A percentile compares a stretch with the other conserved stretches of the same genome.
Evolutionary conservation across 345 rosid species (phyloP).

Genomic region (Capsella bursapastoris): DNA sequence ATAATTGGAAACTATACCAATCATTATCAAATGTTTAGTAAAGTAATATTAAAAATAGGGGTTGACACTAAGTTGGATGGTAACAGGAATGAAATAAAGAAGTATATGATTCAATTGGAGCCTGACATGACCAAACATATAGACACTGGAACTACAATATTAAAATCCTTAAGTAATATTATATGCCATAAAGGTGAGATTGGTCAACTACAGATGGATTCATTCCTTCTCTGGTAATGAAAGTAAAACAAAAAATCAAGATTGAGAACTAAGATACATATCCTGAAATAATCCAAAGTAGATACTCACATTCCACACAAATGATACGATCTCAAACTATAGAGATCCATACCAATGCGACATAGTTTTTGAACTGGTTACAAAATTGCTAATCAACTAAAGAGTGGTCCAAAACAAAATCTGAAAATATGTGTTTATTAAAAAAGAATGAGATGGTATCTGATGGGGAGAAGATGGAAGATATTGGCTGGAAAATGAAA

Average conservation of each 20-base stretch:
- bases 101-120: conserved; percentile 19
- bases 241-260: neutral
- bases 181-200: conserved; percentile 19
- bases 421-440: neutral
- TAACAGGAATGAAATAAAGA: conserved; percentile 18
- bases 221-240: conserved; percentile 4
- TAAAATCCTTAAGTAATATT: neutral
- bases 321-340: no score
- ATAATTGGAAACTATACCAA: neutral
- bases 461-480: neutral
- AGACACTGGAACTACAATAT: neutral
- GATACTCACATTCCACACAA: no score
- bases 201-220: neutral
- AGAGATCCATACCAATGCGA: no score
- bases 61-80: conserved; percentile 15
- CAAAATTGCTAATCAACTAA: no score
- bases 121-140: conserved; percentile 27
- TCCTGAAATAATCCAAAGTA: no score
- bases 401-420: neutral
- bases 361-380: no score
- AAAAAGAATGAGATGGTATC: neutral
- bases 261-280: no score
- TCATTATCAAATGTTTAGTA: conserved; percentile 32
- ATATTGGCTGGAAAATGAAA: conserved; percentile 7
- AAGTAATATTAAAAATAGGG: conserved; percentile 8